Evolutionary conservation across 2,329 filamentous ascomycete genomes (phyloP), one percentile per base, ranked within the genome.

Genomic region (Paracamarosporium sp.): DNA sequence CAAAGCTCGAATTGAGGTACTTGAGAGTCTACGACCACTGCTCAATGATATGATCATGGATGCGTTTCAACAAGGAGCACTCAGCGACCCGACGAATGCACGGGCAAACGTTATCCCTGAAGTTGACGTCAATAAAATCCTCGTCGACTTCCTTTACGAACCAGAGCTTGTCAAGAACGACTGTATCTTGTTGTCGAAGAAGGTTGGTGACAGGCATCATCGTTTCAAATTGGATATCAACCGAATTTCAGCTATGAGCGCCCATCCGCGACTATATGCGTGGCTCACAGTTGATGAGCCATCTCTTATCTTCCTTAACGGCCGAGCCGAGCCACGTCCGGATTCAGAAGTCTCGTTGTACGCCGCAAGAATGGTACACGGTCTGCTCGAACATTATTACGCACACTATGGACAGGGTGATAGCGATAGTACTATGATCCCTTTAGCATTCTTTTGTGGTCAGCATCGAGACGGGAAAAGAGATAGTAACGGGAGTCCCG

Each of bases 361-460:
- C 50, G n/a, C 38, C 30, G 56, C 56, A 2, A 48, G 43, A 25
- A 24, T 55, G 15, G 43, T 50, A 17, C 4, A 48, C 33, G 7
- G 22, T 12, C 24, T 55, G 17, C 33, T 55, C 4, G 20, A 33
- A 33, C 20, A 35, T 27, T 22, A 48, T 17, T 5, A 43, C 4
- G 7, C 35, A 11, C n/a, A 53, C 12, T 38, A 11, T 1, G 5
- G 24, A 12, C 22, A 22, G 20, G 28, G 22, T 11, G 12, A 30
- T 4, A 8, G 1, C 5, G 43, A 36, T 13, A 25, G 48, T 7
- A 28, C 13, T 15, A 25, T 58, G 9, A 55, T 58, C 22, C 50
- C 52, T 4, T n/a, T 54, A 30, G 45, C 30, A 44, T 58, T 55
- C 40, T 58, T 58, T 30, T 58, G 56, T 45, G 41, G 56, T 20